Evolutionary conservation across 192 early-diverging fungal genomes (phyloP).

Genomic region (Coemansia biformis): DNA sequence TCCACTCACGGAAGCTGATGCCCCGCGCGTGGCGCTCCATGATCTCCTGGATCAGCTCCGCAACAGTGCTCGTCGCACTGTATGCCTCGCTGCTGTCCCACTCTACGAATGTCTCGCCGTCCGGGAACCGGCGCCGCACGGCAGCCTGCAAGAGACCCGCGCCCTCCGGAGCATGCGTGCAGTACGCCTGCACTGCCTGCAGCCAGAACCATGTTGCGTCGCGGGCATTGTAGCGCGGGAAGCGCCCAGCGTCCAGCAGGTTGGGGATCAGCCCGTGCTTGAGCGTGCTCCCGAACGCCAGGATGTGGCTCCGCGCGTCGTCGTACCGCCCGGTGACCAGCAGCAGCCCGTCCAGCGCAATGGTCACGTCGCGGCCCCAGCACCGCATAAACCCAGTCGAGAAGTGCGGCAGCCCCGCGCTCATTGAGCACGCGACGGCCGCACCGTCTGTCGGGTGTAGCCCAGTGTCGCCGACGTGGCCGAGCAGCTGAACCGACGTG

Average conservation of each 20-base stretch:
- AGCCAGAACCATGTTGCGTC: slow-evolving; percentile 97
- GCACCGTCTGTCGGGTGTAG: slow-evolving; percentile 57
- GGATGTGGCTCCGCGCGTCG: slow-evolving; percentile 76
- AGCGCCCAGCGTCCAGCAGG: slow-evolving; percentile 77
- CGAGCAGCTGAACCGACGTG: slow-evolving; percentile 80
- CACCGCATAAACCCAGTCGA: slow-evolving; percentile 85
- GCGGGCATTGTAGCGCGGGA: slow-evolving; percentile 90
- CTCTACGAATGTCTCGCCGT: slow-evolving; percentile 64
- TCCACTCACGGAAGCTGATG: slow-evolving; percentile 90
- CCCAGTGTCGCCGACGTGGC: slow-evolving; percentile 75
- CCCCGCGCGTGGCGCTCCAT: slow-evolving; percentile 85
- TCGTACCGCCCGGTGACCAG: slow-evolving; percentile 77
- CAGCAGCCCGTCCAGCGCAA: slow-evolving; percentile 79
- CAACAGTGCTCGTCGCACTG: slow-evolving; percentile 62
- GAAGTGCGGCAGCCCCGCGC: slow-evolving; percentile 95
- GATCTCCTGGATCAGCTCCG: slow-evolving; percentile 87
- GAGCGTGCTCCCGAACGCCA: slow-evolving; percentile 87
- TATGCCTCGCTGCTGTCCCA: slow-evolving; percentile 63
- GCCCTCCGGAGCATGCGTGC: slow-evolving; percentile 68
- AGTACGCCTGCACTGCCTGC: slow-evolving; percentile 86
- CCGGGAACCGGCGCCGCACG: slow-evolving; percentile 80
- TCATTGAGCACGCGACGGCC: slow-evolving; percentile 57
- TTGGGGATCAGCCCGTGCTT: slow-evolving; percentile 97
- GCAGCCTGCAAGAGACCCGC: slow-evolving; percentile 60
- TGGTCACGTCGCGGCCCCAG: slow-evolving; percentile 99